These are phyloP conservation scores for Viola odorata DNA, from an alignment of 345 rosid genomes.

Conservation along the genomic window DNA sequence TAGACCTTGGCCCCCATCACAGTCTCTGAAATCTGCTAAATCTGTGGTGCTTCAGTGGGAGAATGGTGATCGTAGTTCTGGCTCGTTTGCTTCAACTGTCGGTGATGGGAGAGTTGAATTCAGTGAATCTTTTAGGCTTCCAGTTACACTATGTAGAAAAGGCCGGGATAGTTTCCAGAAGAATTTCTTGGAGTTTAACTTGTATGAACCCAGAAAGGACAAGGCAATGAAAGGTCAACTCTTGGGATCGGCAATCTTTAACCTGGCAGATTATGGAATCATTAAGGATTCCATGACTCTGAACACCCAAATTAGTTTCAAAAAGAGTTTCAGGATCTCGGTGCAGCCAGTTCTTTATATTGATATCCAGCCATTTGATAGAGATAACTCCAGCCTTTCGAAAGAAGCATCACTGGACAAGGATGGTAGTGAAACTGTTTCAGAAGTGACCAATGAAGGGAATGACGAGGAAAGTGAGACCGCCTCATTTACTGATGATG, in stretches of 20 bases:
- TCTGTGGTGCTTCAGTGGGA: conserved; percentile 76
- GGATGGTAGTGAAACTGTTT: conserved; percentile 53
- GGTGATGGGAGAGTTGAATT: conserved; percentile 63
- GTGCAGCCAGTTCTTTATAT: conserved; percentile 52
- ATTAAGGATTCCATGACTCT: conserved; percentile 39
- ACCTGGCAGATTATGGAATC: conserved; percentile 74
- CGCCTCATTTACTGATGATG: conserved; percentile 73
- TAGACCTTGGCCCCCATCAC: conserved; percentile 77
- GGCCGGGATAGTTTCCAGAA: conserved; percentile 47
- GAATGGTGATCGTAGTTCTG: conserved; percentile 58
- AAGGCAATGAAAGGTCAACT: conserved; percentile 61
- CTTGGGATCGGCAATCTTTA: conserved; percentile 68
- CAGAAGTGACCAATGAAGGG: conserved; percentile 47
- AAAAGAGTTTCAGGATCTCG: conserved; percentile 50
- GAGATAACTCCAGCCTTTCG: conserved; percentile 34
- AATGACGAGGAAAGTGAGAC: conserved; percentile 53
- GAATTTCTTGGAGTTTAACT: conserved; percentile 57
- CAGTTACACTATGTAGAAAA: conserved; percentile 44
- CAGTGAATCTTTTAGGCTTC: conserved; percentile 53
- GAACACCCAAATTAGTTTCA: conserved; percentile 48
- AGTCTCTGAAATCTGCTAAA: conserved; percentile 38
- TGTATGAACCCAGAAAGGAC: conserved; percentile 62
- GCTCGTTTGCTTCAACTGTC: conserved; percentile 45
- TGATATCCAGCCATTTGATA: conserved; percentile 53
- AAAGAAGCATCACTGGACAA: conserved; percentile 44